Percentiles rank a stretch among this genome's conserved stretches.
phyloP scores from a whole-genome alignment of 495 filamentous ascomycete species.

The Elasticomyces elasticus region DNA sequence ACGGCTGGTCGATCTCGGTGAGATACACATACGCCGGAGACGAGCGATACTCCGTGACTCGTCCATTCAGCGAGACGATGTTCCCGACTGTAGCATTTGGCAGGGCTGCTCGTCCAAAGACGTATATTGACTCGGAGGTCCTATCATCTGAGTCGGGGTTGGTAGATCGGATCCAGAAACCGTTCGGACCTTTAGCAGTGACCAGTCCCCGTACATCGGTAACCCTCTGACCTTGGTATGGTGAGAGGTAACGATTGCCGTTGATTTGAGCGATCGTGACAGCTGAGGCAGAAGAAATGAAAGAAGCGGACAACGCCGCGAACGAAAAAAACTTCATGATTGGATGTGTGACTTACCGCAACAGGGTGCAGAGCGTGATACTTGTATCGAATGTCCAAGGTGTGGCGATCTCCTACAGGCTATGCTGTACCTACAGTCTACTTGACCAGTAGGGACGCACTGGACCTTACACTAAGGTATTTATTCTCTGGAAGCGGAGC shows the following conservation, averaged over 20 bases:
- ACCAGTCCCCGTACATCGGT: conserved; percentile 47
- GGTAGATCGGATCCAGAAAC: conserved; percentile 43
- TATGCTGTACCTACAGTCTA: too few relatives aligned
- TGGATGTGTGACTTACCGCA: too few relatives aligned
- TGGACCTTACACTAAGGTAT: too few relatives aligned
- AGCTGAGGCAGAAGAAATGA: too few relatives aligned
- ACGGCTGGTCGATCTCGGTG: conserved; percentile 44
- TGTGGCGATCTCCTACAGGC: too few relatives aligned
- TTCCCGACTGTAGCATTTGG: conserved; percentile 52
- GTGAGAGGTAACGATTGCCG: conserved; percentile 49
- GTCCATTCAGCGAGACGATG: conserved; percentile 45
- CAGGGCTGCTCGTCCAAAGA: too few relatives aligned
- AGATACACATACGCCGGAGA: conserved; percentile 42
- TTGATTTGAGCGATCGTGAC: conserved; percentile 52
- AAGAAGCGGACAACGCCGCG: too few relatives aligned
- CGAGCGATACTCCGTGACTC: conserved; percentile 47
- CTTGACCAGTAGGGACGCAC: too few relatives aligned
- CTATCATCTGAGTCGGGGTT: conserved; percentile 41
- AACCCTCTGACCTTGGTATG: conserved; percentile 40
- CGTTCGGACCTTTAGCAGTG: conserved; percentile 47
- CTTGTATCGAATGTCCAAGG: too few relatives aligned
- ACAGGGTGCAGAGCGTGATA: too few relatives aligned
- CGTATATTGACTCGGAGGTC: conserved; percentile 34
- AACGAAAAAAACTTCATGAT: too few relatives aligned
- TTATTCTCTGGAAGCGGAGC: too few relatives aligned